A percentile compares a stretch with the other conserved stretches of the same genome.
Conservation (phyloP, 768 basidiomycete species). For the Psilocybe tampanensis region DNA sequence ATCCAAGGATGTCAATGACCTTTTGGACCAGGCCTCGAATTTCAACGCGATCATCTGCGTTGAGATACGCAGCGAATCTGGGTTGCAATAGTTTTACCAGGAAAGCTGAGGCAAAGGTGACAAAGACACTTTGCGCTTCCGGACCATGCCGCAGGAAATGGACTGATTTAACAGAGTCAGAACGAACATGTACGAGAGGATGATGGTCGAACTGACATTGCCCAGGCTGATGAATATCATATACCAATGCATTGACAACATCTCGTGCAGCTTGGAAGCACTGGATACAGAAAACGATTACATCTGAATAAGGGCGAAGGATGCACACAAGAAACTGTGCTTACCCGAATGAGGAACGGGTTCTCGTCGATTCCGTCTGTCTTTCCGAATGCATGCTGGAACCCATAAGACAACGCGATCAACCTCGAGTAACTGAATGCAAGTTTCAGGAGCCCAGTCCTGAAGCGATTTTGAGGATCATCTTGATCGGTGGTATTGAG, state of each 20-base stretch:
- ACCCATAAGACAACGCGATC: constrained; percentile 70
- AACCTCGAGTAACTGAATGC: constrained; percentile 73
- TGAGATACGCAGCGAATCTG: constrained; percentile 65
- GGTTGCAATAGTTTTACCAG: constrained; percentile 87
- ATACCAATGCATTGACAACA: constrained; percentile 62
- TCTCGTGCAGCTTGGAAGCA: constrained; percentile 70
- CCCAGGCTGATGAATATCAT: constrained; percentile 56
- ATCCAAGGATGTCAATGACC: constrained; percentile 67
- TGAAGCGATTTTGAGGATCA: constrained; percentile 60
- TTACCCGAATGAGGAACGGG: constrained; percentile 64
- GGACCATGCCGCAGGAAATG: constrained; percentile 73
- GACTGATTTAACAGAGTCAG: constrained; percentile 15
- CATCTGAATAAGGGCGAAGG: not conserved
- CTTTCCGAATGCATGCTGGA: constrained; percentile 76
- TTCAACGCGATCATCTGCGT: constrained; percentile 56
- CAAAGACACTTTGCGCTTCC: constrained; percentile 78
- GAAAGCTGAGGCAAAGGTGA: constrained; percentile 82
- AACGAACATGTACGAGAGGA: not conserved
- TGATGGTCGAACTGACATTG: constrained; percentile 43
- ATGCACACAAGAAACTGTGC: constrained; percentile 23
- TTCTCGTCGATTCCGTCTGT: constrained; percentile 57
- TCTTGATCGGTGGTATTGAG: constrained; percentile 43
- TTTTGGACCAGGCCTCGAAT: constrained; percentile 66
- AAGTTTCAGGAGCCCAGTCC: constrained; percentile 60
- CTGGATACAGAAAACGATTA: constrained; percentile 32